phyloP scores from a whole-genome alignment of 345 rosid genomes.

The Orychophragmus violaceus region DNA sequence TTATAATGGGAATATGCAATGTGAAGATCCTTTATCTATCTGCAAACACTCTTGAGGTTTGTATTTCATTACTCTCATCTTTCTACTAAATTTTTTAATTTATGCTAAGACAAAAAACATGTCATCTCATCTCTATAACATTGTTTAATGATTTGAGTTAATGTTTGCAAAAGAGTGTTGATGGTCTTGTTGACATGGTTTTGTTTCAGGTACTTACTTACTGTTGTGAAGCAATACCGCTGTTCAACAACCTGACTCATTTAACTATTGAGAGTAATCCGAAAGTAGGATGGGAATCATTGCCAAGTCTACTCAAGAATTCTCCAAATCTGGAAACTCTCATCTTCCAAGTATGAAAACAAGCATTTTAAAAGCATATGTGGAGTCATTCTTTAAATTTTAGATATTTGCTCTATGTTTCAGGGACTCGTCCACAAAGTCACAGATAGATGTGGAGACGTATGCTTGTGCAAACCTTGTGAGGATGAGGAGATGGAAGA shows the following conservation, averaged over 20 bases:
- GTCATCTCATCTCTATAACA: no score
- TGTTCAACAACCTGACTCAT: neutral
- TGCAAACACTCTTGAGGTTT: neutral
- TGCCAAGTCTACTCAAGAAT: neutral
- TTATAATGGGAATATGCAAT: neutral
- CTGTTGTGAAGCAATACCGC: neutral
- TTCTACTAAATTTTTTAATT: neutral
- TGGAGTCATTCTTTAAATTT: neutral
- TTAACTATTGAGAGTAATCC: neutral
- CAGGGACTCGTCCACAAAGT: slow-evolving; percentile 4
- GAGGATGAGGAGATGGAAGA: neutral
- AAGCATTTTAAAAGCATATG: neutral
- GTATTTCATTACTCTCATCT: neutral
- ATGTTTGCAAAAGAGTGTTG: no score
- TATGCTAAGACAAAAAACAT: neutral
- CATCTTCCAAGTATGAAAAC: neutral
- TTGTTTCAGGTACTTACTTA: slow-evolving; percentile 6
- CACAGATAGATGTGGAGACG: neutral
- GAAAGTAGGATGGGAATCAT: neutral
- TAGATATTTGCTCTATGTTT: neutral
- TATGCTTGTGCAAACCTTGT: neutral
- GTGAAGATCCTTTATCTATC: neutral
- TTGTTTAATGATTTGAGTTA: no score
- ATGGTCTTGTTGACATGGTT: neutral
- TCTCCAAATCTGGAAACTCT: slow-evolving; percentile 12